phyloP scores from a whole-genome alignment of 345 rosid genomes.

The Salix koriyanagi region DNA sequence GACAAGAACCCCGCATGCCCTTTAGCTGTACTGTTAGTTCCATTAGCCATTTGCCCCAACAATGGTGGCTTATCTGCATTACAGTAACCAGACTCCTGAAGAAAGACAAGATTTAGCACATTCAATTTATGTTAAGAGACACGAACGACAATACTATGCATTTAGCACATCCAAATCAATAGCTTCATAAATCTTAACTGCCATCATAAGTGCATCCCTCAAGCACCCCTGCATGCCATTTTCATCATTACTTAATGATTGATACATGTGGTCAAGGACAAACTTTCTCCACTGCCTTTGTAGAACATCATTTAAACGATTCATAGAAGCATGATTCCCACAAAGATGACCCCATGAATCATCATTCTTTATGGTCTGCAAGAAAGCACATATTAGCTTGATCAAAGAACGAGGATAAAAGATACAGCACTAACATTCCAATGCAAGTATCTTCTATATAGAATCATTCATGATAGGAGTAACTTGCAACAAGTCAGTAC shows the following conservation, averaged over 20 bases:
- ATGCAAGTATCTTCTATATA: neutral
- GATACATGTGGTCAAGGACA: conserved; percentile 43
- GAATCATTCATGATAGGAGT: neutral
- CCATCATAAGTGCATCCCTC: conserved; percentile 37
- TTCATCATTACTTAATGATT: conserved; percentile 38
- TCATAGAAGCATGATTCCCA: conserved; percentile 8
- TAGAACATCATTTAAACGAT: conserved; percentile 23
- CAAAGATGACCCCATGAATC: conserved; percentile 11
- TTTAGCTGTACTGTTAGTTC: conserved; percentile 34
- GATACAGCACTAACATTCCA: neutral
- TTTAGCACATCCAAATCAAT: neutral
- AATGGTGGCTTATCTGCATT: conserved; percentile 24
- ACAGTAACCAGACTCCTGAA: conserved; percentile 45
- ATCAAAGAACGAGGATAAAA: neutral
- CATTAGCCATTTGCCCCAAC: conserved; percentile 26
- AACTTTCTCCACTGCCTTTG: conserved; percentile 35
- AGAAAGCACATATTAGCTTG: conserved; percentile 19
- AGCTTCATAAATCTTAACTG: conserved; percentile 37
- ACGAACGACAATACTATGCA: neutral
- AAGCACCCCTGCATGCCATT: conserved; percentile 49
- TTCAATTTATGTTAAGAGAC: neutral
- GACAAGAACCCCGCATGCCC: conserved; percentile 27
- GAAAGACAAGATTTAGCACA: conserved; percentile 13
- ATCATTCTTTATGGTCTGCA: conserved; percentile 16
- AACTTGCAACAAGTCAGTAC: neutral